phyloP scores from a whole-genome alignment of 1,284 basidiomycete genomes.

The Microbotryomycetes sp. region DNA sequence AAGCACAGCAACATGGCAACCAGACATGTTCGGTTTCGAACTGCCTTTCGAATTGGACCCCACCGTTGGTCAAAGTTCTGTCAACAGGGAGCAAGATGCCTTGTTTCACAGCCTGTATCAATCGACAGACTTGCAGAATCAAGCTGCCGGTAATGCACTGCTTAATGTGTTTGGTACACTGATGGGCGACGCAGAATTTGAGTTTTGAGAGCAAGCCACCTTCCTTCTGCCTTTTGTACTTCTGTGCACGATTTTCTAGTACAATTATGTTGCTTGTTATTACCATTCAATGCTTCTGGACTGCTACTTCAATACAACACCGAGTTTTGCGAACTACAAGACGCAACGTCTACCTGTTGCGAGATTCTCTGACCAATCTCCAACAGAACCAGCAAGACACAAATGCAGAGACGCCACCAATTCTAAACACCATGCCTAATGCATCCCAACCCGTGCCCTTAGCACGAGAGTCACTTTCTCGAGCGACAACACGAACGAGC shows the following conservation, averaged over 20 bases:
- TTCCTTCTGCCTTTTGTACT: background rate
- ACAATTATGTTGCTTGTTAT: too few relatives aligned
- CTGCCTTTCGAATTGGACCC: constrained; percentile 28
- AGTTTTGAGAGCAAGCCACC: background rate
- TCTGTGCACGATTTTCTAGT: too few relatives aligned
- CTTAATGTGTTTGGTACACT: constrained; percentile 28
- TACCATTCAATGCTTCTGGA: too few relatives aligned
- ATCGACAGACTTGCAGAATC: constrained; percentile 3
- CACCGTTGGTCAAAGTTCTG: constrained; percentile 10
- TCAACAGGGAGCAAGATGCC: constrained; percentile 30
- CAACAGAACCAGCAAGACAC: constrained; percentile 31
- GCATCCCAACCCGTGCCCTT: constrained; percentile 20
- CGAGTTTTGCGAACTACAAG: too few relatives aligned
- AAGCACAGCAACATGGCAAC: background rate
- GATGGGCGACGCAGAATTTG: constrained; percentile 18
- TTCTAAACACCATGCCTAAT: constrained; percentile 34
- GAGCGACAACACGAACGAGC: background rate
- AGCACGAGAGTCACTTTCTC: background rate
- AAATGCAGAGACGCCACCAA: constrained; percentile 32
- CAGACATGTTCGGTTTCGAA: background rate
- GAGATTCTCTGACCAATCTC: constrained; percentile 17
- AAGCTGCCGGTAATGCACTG: constrained; percentile 9
- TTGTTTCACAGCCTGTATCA: constrained; percentile 30
- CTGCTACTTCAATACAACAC: too few relatives aligned
- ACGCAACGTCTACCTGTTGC: background rate